Percentiles rank a stretch among this genome's conserved stretches.
Conservation (phyloP, 2,329 filamentous ascomycete species). For the Leptographium lundbergii region DNA sequence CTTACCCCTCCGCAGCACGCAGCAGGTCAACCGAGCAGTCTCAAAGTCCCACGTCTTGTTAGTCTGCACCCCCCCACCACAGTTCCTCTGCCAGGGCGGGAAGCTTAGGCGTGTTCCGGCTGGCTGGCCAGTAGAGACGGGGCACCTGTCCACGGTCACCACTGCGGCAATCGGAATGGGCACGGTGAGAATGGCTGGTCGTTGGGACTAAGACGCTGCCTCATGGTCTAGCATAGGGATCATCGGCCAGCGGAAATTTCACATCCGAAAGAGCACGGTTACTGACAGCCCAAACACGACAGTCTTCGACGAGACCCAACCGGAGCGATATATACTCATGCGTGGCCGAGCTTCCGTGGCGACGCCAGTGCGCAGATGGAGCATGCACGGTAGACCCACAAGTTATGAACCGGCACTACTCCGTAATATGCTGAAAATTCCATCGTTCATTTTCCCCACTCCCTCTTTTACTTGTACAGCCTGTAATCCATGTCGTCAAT, state of each 20-base stretch:
- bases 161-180: slow-evolving; percentile 9
- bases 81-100: not conserved
- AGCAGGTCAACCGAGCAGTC: not conserved
- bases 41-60: not conserved
- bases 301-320: not conserved
- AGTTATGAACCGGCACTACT: not conserved
- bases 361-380: not conserved
- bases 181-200: not conserved
- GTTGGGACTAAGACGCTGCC: not conserved
- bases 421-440: not conserved
- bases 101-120: not conserved
- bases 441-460: not conserved
- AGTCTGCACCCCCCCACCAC: not conserved
- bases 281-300: not conserved
- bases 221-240: not conserved
- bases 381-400: not conserved
- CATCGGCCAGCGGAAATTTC: not conserved
- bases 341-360: not conserved
- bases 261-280: not conserved
- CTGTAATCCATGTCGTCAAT: not conserved
- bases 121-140: slow-evolving; percentile 9
- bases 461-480: not conserved
- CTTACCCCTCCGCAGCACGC: not conserved
- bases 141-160: slow-evolving; percentile 11
- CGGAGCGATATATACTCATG: not conserved